Base-by-base conservation (phyloP, 495 filamentous ascomycete species). In the Penicillium odoratum region DNA sequence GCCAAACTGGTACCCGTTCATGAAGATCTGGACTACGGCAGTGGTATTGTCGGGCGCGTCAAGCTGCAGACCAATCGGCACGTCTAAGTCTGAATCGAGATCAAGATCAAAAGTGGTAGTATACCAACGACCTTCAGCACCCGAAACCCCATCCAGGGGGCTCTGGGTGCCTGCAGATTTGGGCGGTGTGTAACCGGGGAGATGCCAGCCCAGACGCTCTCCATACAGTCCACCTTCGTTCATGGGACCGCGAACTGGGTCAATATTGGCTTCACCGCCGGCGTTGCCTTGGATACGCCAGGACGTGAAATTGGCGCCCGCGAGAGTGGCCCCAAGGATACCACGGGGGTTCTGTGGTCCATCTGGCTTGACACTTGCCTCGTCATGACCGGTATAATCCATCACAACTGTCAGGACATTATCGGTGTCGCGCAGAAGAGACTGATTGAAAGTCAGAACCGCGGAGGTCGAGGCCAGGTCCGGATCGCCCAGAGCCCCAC, bases 211-310 rank as follows among this genome's bases (percentile, higher is more conserved):
- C 50, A 85, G 73, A 6, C 88, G 77, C 61, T 91, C 89, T 9
- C 78, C 81, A 51, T 74, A 85, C 7, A 90, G 63, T 0, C 83
- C 88, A 29, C 88, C 88, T 71, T 92, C 90, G 59, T 93, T 93
- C 59, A 90, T 62, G 15, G 86, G 88, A 1, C 88, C 87, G 25
- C 88, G 83, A 1, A 76, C 70, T 3, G 77, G 75, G 56, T 93
- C 89, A 8, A 70, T 56, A 66, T 88, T 89, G 15, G 80, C 60
- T 57, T 90, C 86, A 10, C 90, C 90, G 26, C 85, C 85, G 0
- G 90, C 74, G 53, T 91, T 92, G 8, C 89, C 89, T 11, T 86
- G 87, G 15, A 93, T 71, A 68, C 87, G 89, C 89, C 89, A 92
- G 13, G 77, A 79, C 5, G 85, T 71, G 52, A 70, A 78, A 25